Conservation (phyloP, 345 rosid species). For the Rhodamnia argentea region DNA sequence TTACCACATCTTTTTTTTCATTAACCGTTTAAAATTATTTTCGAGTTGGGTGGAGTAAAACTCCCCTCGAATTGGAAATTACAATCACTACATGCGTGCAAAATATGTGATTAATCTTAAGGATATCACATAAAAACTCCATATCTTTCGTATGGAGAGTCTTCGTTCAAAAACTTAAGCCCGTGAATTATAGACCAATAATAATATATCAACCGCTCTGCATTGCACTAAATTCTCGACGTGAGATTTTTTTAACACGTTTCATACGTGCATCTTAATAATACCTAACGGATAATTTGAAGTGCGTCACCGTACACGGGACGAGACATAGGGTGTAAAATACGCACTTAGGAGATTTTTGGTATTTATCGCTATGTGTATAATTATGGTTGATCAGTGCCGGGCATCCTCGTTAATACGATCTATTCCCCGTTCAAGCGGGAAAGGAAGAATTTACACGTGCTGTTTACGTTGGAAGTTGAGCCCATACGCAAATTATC, state of each 20-base stretch:
- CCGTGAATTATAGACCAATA: too few species aligned
- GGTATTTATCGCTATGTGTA: rapidly evolving
- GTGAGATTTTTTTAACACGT: too few species aligned
- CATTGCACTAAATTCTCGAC: rapidly evolving
- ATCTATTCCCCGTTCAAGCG: not conserved
- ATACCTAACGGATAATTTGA: not conserved
- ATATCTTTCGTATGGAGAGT: too few species aligned
- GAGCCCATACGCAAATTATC: not conserved
- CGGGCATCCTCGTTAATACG: not conserved
- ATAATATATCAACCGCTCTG: too few species aligned
- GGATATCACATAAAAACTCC: not conserved
- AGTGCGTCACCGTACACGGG: too few species aligned
- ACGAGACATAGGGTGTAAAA: not conserved
- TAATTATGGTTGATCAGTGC: not conserved
- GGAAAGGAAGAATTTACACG: not conserved
- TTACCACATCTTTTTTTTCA: not conserved
- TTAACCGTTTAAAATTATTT: not conserved
- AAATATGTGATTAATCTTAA: not conserved
- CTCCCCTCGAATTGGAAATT: not conserved
- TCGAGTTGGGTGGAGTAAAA: not conserved
- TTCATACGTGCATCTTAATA: rapidly evolving
- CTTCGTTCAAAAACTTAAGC: too few species aligned
- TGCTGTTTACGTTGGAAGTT: not conserved
- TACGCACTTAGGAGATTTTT: not conserved
- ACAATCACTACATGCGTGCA: not conserved